A percentile compares a stretch with the other conserved stretches of the same genome.
Conservation (phyloP, 805 yeast genomes). For the Ogataea siamensis region DNA sequence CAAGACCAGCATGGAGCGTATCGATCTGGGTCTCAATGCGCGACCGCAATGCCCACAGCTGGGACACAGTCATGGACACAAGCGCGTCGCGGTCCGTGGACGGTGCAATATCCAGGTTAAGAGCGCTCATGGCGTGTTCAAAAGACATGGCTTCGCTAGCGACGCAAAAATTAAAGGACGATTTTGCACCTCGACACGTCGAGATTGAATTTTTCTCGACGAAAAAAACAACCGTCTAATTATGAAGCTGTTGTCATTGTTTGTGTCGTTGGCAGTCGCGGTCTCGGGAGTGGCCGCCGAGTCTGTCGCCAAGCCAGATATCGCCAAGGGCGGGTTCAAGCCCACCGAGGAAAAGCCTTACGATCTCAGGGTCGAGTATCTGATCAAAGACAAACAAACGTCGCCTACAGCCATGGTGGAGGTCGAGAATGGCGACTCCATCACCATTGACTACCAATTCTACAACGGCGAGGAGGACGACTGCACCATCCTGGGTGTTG, state of each 20-base stretch:
- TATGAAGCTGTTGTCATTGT: slow-evolving; percentile 14
- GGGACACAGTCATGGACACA: slow-evolving; percentile 14
- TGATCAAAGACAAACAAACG: slow-evolving; percentile 43
- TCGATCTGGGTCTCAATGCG: slow-evolving; percentile 42
- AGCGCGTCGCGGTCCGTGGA: slow-evolving; percentile 19
- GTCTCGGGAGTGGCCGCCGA: slow-evolving; percentile 17
- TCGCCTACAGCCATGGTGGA: slow-evolving; percentile 41
- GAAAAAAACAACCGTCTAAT: slow-evolving; percentile 2
- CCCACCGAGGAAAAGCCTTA: slow-evolving; percentile 40
- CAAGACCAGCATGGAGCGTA: slow-evolving; percentile 42
- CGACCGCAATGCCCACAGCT: slow-evolving; percentile 34
- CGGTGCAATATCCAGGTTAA: slow-evolving; percentile 18
- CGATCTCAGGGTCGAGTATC: slow-evolving; percentile 48
- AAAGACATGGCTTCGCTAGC: slow-evolving; percentile 24
- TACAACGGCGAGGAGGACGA: slow-evolving; percentile 51
- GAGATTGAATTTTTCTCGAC: slow-evolving; percentile 10
- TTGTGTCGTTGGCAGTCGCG: slow-evolving; percentile 21
- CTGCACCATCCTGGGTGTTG: slow-evolving; percentile 60
- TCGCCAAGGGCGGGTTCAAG: slow-evolving; percentile 25
- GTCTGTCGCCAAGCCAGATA: slow-evolving; percentile 15
- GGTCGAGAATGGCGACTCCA: slow-evolving; percentile 49
- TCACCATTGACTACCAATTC: slow-evolving; percentile 51
- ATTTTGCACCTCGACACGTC: slow-evolving; percentile 1
- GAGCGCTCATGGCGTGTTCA: slow-evolving; percentile 23
- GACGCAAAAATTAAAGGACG: slow-evolving; percentile 13